Percentiles rank a stretch among this genome's conserved stretches.
phyloP scores from a whole-genome alignment of 148 eudicot genomes.

The Beta vulgaris region DNA sequence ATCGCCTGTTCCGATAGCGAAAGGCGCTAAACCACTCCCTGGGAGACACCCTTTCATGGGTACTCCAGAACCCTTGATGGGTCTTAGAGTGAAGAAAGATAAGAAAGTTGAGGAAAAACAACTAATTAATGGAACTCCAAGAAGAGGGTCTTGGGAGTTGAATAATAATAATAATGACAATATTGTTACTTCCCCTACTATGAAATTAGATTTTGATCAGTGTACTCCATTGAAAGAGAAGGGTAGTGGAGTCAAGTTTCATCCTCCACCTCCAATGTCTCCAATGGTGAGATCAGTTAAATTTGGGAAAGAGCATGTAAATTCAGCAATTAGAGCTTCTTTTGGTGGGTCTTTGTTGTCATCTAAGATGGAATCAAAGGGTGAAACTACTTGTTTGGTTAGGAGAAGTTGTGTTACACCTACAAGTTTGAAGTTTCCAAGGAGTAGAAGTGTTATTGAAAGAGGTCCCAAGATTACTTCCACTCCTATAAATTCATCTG shows the following conservation, averaged over 20 bases:
- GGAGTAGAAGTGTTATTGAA: slow-evolving; percentile 77
- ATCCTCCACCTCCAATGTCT: slow-evolving; percentile 46
- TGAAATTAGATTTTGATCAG: slow-evolving; percentile 69
- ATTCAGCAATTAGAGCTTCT: slow-evolving; percentile 50
- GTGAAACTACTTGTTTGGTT: slow-evolving; percentile 50
- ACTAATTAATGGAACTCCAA: slow-evolving; percentile 35
- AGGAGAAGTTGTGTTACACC: slow-evolving; percentile 72
- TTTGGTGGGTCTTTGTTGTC: slow-evolving; percentile 45
- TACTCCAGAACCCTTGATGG: slow-evolving; percentile 81
- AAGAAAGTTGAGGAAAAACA: slow-evolving; percentile 39
- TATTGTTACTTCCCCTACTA: slow-evolving; percentile 28
- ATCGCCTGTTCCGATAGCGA: slow-evolving; percentile 75
- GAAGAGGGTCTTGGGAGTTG: slow-evolving; percentile 80
- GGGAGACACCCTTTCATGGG: slow-evolving; percentile 85
- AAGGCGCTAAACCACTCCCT: slow-evolving; percentile 74
- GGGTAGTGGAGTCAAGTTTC: slow-evolving; percentile 40
- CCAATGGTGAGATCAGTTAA: slow-evolving; percentile 51
- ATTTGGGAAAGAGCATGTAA: slow-evolving; percentile 31
- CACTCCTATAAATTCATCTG: slow-evolving; percentile 61
- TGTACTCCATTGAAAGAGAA: slow-evolving; percentile 71
- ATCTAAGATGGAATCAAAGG: slow-evolving; percentile 52
- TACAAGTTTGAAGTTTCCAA: slow-evolving; percentile 51
- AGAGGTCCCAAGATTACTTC: slow-evolving; percentile 54
- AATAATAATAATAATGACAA: slow-evolving; percentile 27
- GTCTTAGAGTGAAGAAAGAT: slow-evolving; percentile 51